Evolutionary conservation across 148 eudicot species (phyloP).

Genomic region (Mesembryanthemum crystallinum): DNA sequence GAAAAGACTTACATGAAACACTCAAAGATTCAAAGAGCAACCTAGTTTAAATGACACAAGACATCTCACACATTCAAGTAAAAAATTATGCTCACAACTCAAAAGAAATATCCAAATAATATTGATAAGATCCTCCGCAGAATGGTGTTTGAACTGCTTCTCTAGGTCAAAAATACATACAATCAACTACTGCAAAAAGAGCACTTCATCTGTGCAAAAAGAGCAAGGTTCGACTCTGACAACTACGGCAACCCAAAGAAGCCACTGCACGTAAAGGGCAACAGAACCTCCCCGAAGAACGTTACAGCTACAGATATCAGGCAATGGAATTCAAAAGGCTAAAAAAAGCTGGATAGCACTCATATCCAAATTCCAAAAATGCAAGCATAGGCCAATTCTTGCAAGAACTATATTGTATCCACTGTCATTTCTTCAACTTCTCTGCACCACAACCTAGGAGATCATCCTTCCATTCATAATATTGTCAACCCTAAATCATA

Average conservation of each 20-base stretch:
- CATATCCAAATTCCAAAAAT: neutral
- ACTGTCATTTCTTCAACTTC: neutral
- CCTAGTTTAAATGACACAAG: neutral
- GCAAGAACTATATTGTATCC: neutral
- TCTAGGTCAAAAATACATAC: neutral
- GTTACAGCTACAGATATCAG: neutral
- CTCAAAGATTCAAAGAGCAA: constrained; percentile 6
- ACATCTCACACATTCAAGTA: too few relatives aligned
- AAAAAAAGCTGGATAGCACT: neutral
- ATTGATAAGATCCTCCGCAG: neutral
- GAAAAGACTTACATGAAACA: neutral
- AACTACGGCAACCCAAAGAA: neutral
- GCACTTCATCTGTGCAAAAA: neutral
- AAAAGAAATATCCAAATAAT: neutral
- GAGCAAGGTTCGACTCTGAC: too few relatives aligned
- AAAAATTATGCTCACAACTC: too few relatives aligned
- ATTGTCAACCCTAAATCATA: neutral
- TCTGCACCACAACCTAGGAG: neutral
- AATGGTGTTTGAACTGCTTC: neutral
- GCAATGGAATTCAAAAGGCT: neutral
- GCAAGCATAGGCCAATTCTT: neutral
- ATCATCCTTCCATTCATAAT: too few relatives aligned
- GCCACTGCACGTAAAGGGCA: neutral
- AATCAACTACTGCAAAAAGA: neutral
- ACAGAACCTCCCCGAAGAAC: neutral